Conservation (phyloP, 2,329 filamentous ascomycete genomes). For the Lachnellula subtilissima region DNA sequence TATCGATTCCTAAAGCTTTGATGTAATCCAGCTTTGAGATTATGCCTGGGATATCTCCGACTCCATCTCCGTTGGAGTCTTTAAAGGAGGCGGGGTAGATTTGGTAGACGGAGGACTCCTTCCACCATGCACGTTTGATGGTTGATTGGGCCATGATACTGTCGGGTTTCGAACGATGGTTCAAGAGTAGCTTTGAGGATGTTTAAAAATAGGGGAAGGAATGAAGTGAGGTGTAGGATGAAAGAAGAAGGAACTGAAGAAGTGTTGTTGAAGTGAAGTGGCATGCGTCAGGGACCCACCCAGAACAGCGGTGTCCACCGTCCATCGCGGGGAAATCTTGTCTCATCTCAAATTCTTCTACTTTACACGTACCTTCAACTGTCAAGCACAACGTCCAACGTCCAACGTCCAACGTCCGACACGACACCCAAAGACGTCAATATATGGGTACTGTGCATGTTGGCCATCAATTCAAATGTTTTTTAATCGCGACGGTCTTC, state of each 20-base stretch:
- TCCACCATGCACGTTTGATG: constrained; percentile 33
- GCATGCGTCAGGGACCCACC: not conserved
- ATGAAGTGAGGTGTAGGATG: not conserved
- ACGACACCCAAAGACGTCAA: too few species aligned
- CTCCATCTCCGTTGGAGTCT: constrained; percentile 53
- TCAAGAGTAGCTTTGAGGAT: too few species aligned
- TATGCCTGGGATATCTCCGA: constrained; percentile 60
- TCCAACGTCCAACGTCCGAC: too few species aligned
- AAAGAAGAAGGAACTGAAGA: not conserved
- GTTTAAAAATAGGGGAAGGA: too few species aligned
- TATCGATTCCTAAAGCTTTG: constrained; percentile 54
- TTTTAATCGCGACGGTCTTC: too few species aligned
- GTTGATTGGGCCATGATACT: not conserved
- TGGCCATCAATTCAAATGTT: too few species aligned
- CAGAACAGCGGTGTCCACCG: not conserved
- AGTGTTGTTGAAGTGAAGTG: not conserved
- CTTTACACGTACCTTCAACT: not conserved
- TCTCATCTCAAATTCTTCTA: not conserved
- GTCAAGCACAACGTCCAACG: too few species aligned
- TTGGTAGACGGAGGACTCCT: constrained; percentile 45
- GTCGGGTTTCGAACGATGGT: not conserved
- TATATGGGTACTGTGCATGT: too few species aligned
- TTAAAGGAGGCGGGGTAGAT: constrained; percentile 56
- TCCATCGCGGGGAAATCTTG: not conserved
- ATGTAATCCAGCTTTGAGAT: constrained; percentile 59